Evolutionary conservation across 257 asterid species (phyloP).

Genomic region (Petunia axillaris): DNA sequence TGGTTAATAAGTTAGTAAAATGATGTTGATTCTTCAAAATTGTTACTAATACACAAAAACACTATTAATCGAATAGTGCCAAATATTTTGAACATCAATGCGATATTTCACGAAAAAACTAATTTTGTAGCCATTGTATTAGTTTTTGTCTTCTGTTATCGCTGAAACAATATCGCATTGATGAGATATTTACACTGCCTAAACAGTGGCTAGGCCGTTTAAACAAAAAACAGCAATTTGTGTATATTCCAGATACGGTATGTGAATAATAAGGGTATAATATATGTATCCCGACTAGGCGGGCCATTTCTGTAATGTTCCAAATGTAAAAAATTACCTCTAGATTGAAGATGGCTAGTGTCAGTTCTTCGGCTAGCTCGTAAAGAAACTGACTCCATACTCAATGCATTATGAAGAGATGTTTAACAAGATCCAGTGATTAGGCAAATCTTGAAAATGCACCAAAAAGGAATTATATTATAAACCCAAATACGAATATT

Average conservation of each 20-base stretch:
- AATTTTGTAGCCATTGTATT: not conserved
- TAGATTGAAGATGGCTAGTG: conserved; percentile 31
- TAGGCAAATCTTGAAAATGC: not conserved
- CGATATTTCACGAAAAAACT: not conserved
- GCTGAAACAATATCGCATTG: not conserved
- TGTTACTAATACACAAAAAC: not conserved
- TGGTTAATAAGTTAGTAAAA: not conserved
- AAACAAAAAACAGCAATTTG: too few species aligned
- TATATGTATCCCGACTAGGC: too few species aligned
- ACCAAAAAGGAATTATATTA: not conserved
- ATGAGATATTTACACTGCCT: too few species aligned
- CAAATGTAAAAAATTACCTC: conserved; percentile 31
- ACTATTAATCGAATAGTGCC: not conserved
- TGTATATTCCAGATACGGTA: too few species aligned
- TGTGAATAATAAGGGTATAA: too few species aligned
- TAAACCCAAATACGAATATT: not conserved
- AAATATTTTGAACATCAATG: not conserved
- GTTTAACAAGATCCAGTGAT: not conserved
- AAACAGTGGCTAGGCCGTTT: too few species aligned
- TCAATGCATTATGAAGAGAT: conserved; percentile 3
- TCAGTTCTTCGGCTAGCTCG: conserved; percentile 45
- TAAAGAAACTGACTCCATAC: conserved; percentile 43
- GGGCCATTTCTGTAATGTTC: too few species aligned
- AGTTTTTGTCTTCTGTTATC: not conserved
- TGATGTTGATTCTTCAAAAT: not conserved